Evolutionary conservation across 2,329 filamentous ascomycete species (phyloP).

Genomic region (Drechmeria coniospora): DNA sequence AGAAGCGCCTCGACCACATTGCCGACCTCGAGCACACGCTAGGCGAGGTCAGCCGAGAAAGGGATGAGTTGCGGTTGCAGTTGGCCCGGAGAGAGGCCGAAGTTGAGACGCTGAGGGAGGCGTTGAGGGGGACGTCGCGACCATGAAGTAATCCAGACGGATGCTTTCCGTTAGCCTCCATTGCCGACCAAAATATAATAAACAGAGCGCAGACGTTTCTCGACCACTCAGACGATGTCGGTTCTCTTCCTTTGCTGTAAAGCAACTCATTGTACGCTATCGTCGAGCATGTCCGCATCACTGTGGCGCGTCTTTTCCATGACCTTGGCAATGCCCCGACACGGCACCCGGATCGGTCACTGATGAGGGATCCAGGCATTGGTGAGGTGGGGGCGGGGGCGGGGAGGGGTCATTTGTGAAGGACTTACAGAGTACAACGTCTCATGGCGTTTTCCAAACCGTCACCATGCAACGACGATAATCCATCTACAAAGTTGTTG

Average conservation of each 20-base stretch:
- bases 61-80: conserved; percentile 46
- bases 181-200: background rate
- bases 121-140: conserved; percentile 21
- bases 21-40: conserved; percentile 44
- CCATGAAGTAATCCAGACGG: background rate
- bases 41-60: conserved; percentile 40
- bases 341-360: too few relatives aligned
- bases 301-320: too few relatives aligned
- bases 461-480: too few relatives aligned
- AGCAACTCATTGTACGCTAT: conserved; percentile 8
- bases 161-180: background rate
- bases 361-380: too few relatives aligned
- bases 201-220: too few relatives aligned
- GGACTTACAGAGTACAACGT: too few relatives aligned
- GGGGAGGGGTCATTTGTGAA: too few relatives aligned
- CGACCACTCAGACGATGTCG: conserved; percentile 15
- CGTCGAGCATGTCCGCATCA: too few relatives aligned
- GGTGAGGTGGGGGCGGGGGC: too few relatives aligned
- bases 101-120: conserved; percentile 40
- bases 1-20: conserved; percentile 54
- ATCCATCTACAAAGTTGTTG: too few relatives aligned
- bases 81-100: conserved; percentile 52
- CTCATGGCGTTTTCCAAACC: too few relatives aligned
- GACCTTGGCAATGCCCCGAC: too few relatives aligned
- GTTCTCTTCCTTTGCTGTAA: conserved; percentile 7